A percentile compares a stretch with the other conserved stretches of the same genome.
Conservation (phyloP, 2,329 filamentous ascomycete genomes). For the Lachnellula occidentalis region DNA sequence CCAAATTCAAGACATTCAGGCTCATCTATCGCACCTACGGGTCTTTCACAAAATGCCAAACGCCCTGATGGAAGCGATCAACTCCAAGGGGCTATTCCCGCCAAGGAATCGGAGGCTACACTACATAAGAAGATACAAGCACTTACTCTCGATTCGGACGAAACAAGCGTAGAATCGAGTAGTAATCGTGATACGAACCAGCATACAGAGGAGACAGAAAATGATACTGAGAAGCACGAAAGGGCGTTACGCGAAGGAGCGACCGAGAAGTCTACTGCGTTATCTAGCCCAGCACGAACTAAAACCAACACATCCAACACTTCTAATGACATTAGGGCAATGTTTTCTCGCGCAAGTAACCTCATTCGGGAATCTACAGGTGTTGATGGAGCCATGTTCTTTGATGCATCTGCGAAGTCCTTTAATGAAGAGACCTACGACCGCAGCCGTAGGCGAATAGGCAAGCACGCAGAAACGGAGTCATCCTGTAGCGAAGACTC, state of each 20-base stretch:
- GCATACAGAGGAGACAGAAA: neutral
- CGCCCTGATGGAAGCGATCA: neutral
- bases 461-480: neutral
- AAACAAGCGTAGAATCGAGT: neutral
- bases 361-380: constrained; percentile 7
- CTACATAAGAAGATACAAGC: neutral
- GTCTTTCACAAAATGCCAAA: too few species aligned
- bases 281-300: neutral
- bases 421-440: too few species aligned
- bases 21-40: neutral
- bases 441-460: too few species aligned
- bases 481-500: neutral
- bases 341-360: constrained; percentile 8
- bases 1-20: neutral
- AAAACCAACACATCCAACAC: neutral
- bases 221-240: neutral
- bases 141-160: neutral
- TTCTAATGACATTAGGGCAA: neutral
- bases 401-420: neutral
- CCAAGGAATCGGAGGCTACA: neutral
- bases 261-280: neutral
- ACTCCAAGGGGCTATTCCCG: neutral
- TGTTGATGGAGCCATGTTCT: constrained; percentile 8
- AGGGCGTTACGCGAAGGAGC: neutral
- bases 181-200: neutral